Conservation (phyloP, 2,329 filamentous ascomycete genomes). For the Orbilia blumenaviensis region DNA sequence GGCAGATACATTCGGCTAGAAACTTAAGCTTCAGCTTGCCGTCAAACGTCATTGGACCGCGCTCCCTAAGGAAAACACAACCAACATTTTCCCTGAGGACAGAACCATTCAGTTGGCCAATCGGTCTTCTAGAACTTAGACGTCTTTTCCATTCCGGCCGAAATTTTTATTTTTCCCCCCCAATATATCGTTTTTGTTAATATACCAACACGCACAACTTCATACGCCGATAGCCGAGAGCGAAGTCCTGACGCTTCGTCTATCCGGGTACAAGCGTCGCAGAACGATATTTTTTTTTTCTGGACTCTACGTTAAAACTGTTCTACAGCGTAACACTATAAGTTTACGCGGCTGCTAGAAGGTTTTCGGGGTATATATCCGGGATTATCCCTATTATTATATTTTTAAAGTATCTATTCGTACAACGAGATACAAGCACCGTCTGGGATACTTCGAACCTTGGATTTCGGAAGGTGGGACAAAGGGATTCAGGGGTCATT, state of each 20-base stretch:
- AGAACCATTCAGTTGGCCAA: background rate
- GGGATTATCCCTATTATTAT: background rate
- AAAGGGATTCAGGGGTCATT: background rate
- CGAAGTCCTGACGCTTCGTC: background rate
- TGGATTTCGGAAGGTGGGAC: slow-evolving; percentile 3
- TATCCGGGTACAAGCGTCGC: background rate
- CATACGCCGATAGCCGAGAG: background rate
- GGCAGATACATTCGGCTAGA: slow-evolving; percentile 49
- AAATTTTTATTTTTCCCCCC: background rate
- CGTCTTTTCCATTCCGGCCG: background rate
- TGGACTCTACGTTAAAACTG: background rate
- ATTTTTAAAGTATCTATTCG: background rate
- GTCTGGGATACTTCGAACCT: background rate
- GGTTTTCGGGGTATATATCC: background rate
- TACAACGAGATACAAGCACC: background rate
- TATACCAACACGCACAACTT: background rate
- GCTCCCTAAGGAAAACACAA: background rate
- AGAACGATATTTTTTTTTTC: background rate
- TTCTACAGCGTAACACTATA: background rate
- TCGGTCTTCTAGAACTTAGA: background rate
- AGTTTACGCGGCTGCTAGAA: background rate
- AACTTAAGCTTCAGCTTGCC: slow-evolving; percentile 21
- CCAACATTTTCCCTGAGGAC: background rate
- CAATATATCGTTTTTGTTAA: background rate
- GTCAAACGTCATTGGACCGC: slow-evolving; percentile 36